Base-by-base conservation (phyloP, 2,329 filamentous ascomycete species). In the Monosporascus ibericus region DNA sequence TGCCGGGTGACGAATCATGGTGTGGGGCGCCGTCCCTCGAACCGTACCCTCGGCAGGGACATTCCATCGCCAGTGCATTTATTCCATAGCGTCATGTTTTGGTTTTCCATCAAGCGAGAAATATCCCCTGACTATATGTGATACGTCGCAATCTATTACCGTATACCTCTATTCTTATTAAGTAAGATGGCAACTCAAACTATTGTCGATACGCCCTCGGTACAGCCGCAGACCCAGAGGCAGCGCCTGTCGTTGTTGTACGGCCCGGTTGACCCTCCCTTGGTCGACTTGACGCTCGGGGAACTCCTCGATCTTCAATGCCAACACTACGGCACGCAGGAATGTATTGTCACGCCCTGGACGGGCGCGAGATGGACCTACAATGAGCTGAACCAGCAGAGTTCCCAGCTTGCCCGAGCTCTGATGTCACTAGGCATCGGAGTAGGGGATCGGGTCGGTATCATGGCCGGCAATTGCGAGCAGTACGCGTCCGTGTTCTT, bases 401-500 rank as follows among this genome's bases (percentile, higher is more conserved):
- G 79, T 60, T 77, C 79, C 44, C 72, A 77, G 50, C 69, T 88
- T 44, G 84, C 85, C 6, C 82, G 81, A 48, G 86, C 87, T 11
- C 69, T 92, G 54, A 70, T 89, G 44, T 79, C 81, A 22, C 79
- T 84, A 68, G 86, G 86, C 2, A 81, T 90, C 49, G 74, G 79
- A 39, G 79, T 81, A 30, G 86, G 86, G 37, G 87, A 90, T 65
- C 77, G 86, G 15, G 77, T 91, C 27, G 87, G 82, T 30, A 85
- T 92, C 58, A 89, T 90, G 84, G 86, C 87, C 70, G 62, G 91
- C 73, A 72, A 95, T 80, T 74, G 91, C 76, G 72, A 95, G 79
- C 77, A 95, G 81, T 92, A 92, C 83, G 70, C 87, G 30, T 78
- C 86, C 3, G 78, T 90, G 17, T 88, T 90, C 74, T 90, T 90